phyloP scores from a whole-genome alignment of 768 basidiomycete genomes.

The Agrocybe chaxingu region DNA sequence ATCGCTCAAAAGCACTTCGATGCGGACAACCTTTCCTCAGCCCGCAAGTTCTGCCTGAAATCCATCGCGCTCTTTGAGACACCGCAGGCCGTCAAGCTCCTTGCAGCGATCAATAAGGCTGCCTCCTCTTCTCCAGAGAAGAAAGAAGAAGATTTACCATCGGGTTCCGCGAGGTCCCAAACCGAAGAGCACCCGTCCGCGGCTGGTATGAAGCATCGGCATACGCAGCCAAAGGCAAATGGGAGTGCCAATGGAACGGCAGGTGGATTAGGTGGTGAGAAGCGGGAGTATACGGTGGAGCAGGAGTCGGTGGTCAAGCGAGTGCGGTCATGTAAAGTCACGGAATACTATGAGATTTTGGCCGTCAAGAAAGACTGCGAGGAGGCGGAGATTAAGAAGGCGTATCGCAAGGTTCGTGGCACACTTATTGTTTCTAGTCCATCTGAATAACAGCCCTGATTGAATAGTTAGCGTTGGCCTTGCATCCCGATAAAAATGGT shows the following conservation, averaged over 20 bases:
- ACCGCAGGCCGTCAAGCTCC: constrained; percentile 65
- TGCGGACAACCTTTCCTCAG: constrained; percentile 68
- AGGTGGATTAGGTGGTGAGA: constrained; percentile 64
- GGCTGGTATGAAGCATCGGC: constrained; percentile 67
- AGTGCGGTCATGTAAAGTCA: constrained; percentile 80
- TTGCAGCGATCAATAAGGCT: constrained; percentile 63
- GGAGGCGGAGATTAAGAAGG: constrained; percentile 86
- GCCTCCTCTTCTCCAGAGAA: constrained; percentile 41
- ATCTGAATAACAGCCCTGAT: neutral
- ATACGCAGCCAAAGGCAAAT: constrained; percentile 27
- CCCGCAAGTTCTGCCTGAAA: constrained; percentile 88
- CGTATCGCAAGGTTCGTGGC: constrained; percentile 82
- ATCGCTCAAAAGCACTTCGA: constrained; percentile 78
- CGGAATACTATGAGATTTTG: constrained; percentile 93
- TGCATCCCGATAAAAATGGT: constrained; percentile 93
- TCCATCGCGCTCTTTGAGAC: constrained; percentile 81
- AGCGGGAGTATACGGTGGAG: constrained; percentile 85
- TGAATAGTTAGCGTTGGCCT: constrained; percentile 74
- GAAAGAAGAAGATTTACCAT: constrained; percentile 36
- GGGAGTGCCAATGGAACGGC: constrained; percentile 44
- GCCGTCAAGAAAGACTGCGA: constrained; percentile 76
- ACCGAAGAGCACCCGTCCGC: constrained; percentile 74
- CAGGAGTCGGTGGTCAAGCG: constrained; percentile 82
- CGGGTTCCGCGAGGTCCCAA: constrained; percentile 35
- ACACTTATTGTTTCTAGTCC: neutral